Base-by-base conservation (phyloP, 768 basidiomycete genomes). In the Mycena belliarum region DNA sequence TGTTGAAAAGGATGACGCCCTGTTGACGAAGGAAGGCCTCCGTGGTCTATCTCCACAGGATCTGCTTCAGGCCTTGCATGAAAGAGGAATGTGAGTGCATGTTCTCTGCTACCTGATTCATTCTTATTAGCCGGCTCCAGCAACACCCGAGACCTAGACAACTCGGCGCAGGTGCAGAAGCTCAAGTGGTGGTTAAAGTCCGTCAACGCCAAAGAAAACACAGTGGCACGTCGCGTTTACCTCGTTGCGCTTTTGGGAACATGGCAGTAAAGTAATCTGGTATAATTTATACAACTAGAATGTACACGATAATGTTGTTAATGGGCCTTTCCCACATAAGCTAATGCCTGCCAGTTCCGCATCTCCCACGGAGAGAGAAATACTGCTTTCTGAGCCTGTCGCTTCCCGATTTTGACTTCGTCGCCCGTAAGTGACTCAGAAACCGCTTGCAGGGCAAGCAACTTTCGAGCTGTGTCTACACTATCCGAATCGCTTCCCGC, bases 21-120 rank as follows among this genome's bases (percentile, higher is more conserved):
- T 86, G n/a, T 72, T 93, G 40, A 63, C 75, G 15, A 75, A 75
- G 33, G 87, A 88, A 63, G 75, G 73, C 28, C 63, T 72, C 29
- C 75, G 76, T 2, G 69, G 68, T 29, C 69, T 94, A 43, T 81
- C 82, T 3, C 67, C 74, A 20, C 73, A 75, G 4, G 88, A 87
- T 61, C 73, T 92, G 7, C 73, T 77, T 26, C 82, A 89, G 53
- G 87, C 89, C 4, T 76, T 93, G 15, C 75, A 81, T 57, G 91
- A 92, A 69, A 85, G 92, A 57, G 92, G 88, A 65, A 78, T 92
- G 91, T 93, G 68, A 68, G 89, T 78, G 18, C 16, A 33, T 45
- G 55, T 46, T 28, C 6, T 51, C 25, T 44, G 40, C 47, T 44
- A 21, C 15, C 35, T 33, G 48, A 23, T n/a, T 47, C 33, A 32